A percentile compares a stretch with the other conserved stretches of the same genome.
These are phyloP conservation scores for Polyporus arcularius DNA, from an alignment of 768 basidiomycete species.

Conservation along the genomic window DNA sequence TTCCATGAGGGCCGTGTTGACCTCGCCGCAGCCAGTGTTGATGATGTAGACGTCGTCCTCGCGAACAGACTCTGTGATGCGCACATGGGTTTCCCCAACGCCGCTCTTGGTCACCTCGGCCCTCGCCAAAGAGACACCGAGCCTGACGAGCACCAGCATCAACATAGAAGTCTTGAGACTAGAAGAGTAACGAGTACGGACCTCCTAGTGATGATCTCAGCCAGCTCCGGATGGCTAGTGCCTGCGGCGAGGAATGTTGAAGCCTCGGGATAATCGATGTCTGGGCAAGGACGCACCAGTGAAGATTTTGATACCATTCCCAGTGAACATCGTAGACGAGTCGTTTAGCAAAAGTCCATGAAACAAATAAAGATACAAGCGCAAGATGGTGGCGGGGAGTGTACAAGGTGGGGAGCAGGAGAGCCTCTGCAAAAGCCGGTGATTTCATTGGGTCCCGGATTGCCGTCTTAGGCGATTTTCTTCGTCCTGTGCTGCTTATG, in stretches of 20 bases:
- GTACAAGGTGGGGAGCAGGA: conserved; percentile 11
- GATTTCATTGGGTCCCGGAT: background rate
- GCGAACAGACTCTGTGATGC: conserved; percentile 92
- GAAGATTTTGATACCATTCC: conserved; percentile 60
- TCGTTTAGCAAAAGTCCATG: conserved; percentile 28
- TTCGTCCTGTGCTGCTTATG: no score
- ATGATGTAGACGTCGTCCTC: conserved; percentile 99
- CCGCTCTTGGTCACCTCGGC: conserved; percentile 87
- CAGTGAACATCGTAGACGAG: conserved; percentile 47
- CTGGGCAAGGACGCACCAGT: conserved; percentile 42
- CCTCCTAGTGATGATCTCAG: conserved; percentile 92
- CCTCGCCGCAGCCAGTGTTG: conserved; percentile 83
- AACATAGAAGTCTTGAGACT: background rate
- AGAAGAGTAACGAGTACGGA: conserved; percentile 37
- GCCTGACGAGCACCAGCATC: conserved; percentile 45
- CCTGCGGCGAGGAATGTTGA: conserved; percentile 47
- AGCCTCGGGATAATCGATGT: conserved; percentile 10
- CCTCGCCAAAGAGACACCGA: conserved; percentile 86
- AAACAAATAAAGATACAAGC: conserved; percentile 31
- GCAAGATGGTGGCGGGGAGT: conserved; percentile 9
- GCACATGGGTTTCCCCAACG: conserved; percentile 89
- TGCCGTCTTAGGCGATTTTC: background rate
- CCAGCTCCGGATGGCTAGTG: conserved; percentile 93
- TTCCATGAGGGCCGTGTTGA: conserved; percentile 97
- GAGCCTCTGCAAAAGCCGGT: background rate